Evolutionary conservation across 2,329 filamentous ascomycete genomes (phyloP).

Genomic region (Parastagonospora nodorum): DNA sequence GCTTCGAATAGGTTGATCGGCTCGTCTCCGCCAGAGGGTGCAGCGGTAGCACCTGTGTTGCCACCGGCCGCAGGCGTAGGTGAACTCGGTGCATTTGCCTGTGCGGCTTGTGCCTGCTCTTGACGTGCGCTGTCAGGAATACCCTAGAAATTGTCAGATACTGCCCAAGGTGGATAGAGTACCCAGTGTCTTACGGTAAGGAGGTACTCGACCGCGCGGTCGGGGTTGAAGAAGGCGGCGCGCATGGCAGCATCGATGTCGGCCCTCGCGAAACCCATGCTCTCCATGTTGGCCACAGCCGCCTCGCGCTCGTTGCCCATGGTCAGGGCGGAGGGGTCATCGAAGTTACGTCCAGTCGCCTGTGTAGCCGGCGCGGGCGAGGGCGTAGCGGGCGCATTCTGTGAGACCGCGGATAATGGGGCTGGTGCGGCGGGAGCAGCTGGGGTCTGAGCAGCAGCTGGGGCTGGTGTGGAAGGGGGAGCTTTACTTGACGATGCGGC

Average conservation of each 20-base stretch:
- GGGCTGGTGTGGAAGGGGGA: conserved; percentile 63
- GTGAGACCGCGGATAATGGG: conserved; percentile 54
- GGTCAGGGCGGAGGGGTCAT: conserved; percentile 80
- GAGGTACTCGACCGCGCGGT: conserved; percentile 95
- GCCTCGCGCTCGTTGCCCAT: conserved; percentile 82
- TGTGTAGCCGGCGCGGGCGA: conserved; percentile 55
- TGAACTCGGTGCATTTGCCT: conserved; percentile 48
- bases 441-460: conserved; percentile 53
- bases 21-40: conserved; percentile 60
- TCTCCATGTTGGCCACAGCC: conserved; percentile 90
- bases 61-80: conserved; percentile 52
- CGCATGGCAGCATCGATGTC: conserved; percentile 95
- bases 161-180: conserved; percentile 1
- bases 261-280: conserved; percentile 89
- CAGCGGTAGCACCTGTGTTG: conserved; percentile 48
- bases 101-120: conserved; percentile 59
- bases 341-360: conserved; percentile 54
- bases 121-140: conserved; percentile 85
- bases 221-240: conserved; percentile 94
- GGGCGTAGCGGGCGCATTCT: conserved; percentile 56
- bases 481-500: conserved; percentile 55
- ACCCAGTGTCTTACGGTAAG: conserved; percentile 67
- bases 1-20: conserved; percentile 91
- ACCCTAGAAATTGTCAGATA: conserved; percentile 62
- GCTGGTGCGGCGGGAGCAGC: conserved; percentile 61